Percentiles rank a stretch among this genome's conserved stretches.
These are phyloP conservation scores for Colletotrichum abscissum DNA, from an alignment of 2,329 filamentous ascomycete species.

Conservation along the genomic window DNA sequence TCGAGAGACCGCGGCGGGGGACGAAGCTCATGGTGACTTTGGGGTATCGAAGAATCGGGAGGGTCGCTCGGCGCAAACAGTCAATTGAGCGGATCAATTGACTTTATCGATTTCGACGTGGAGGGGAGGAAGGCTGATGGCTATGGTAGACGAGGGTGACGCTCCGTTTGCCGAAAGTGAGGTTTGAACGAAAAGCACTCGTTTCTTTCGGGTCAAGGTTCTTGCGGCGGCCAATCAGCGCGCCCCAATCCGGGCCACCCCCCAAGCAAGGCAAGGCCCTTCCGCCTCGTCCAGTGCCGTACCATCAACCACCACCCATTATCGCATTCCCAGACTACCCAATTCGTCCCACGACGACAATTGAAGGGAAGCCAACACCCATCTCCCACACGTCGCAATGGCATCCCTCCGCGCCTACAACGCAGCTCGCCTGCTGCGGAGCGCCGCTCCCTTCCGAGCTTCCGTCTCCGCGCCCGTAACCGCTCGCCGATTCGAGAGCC, in stretches of 20 bases:
- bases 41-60: conserved; percentile 43
- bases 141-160: conserved; percentile 21
- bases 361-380: conserved; percentile 11
- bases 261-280: conserved; percentile 37
- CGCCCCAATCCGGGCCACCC: conserved; percentile 35
- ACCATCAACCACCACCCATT: conserved; percentile 38
- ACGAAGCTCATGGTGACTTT: conserved; percentile 88
- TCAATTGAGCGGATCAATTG: conserved; percentile 37
- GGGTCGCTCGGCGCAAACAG: conserved; percentile 36
- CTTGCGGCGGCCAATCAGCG: conserved; percentile 58
- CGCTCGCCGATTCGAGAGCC: conserved; percentile 67
- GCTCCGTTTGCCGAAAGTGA: conserved; percentile 38
- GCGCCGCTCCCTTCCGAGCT: conserved; percentile 50
- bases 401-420: conserved; percentile 71
- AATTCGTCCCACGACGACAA: conserved; percentile 5
- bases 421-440: conserved; percentile 63
- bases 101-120: conserved; percentile 31
- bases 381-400: conserved; percentile 58
- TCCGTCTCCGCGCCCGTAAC: conserved; percentile 53
- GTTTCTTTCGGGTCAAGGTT: conserved; percentile 54
- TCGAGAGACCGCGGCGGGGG: conserved; percentile 91
- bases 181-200: conserved; percentile 60
- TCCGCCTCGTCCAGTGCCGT: conserved; percentile 33
- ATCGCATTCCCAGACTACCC: conserved; percentile 28
- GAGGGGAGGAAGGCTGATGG: conserved; percentile 32